Evolutionary conservation across 2,329 filamentous ascomycete genomes (phyloP).

Genomic region (Verticillium zaregamsianum): DNA sequence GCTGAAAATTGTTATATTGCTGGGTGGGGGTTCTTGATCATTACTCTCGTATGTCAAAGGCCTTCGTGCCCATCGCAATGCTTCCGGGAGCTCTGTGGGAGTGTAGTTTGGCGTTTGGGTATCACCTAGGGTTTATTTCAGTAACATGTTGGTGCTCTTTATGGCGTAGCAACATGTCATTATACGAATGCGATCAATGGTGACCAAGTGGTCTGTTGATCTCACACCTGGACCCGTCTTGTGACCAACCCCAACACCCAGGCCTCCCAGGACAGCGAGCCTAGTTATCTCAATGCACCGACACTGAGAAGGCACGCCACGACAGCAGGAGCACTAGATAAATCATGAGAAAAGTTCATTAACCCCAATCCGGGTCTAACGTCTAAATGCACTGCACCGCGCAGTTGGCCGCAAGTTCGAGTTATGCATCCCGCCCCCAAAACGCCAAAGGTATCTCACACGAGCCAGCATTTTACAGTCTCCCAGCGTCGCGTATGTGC

Average conservation of each 20-base stretch:
- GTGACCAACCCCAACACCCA: too few species aligned
- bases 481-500: neutral
- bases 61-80: neutral
- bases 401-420: neutral
- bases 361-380: neutral
- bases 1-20: too few species aligned
- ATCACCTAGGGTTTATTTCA: neutral
- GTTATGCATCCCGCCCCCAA: neutral
- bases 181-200: too few species aligned
- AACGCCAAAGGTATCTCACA: neutral
- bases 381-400: neutral
- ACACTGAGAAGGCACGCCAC: too few species aligned
- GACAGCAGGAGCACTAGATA: neutral
- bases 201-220: too few species aligned
- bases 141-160: neutral
- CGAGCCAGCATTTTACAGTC: neutral
- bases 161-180: too few species aligned
- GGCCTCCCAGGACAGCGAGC: too few species aligned
- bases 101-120: neutral
- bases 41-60: neutral
- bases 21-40: too few species aligned
- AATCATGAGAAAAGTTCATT: neutral
- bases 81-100: neutral
- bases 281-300: too few species aligned
- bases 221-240: too few species aligned